Evolutionary conservation across 2,329 filamentous ascomycete species (phyloP).

Genomic region (Zasmidium angulare): DNA sequence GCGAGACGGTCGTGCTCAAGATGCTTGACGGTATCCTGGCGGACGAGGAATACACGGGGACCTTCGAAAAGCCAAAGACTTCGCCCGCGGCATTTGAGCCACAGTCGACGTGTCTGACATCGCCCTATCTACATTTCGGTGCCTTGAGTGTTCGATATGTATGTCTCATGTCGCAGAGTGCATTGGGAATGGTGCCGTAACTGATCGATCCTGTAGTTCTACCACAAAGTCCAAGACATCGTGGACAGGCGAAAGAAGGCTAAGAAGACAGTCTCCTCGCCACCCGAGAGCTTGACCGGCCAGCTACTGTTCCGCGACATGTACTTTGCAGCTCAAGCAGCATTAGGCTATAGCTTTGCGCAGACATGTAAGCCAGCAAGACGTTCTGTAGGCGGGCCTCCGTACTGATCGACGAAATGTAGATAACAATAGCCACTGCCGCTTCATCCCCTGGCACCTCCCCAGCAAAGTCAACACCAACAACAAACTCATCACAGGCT

Average conservation of each 20-base stretch:
- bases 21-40: constrained; percentile 59
- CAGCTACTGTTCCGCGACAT: constrained; percentile 78
- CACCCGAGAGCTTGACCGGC: constrained; percentile 69
- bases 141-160: constrained; percentile 63
- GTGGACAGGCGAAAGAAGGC: constrained; percentile 58
- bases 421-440: constrained; percentile 62
- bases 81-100: constrained; percentile 72
- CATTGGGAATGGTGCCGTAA: too few relatives aligned
- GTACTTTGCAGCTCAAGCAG: constrained; percentile 77
- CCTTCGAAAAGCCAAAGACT: constrained; percentile 74
- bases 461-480: constrained; percentile 59
- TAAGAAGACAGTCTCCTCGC: constrained; percentile 51
- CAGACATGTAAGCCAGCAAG: constrained; percentile 49
- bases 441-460: constrained; percentile 79
- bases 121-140: constrained; percentile 73
- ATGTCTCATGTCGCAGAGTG: too few relatives aligned
- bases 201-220: constrained; percentile 49
- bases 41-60: constrained; percentile 67
- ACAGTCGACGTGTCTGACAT: constrained; percentile 71
- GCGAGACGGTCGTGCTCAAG: constrained; percentile 65
- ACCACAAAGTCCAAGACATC: constrained; percentile 67
- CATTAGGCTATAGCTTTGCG: constrained; percentile 62
- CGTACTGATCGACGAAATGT: too few relatives aligned
- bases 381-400: too few relatives aligned
- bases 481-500: constrained; percentile 53